phyloP scores from a whole-genome alignment of 805 yeast species.

The Candida sithepensis region DNA sequence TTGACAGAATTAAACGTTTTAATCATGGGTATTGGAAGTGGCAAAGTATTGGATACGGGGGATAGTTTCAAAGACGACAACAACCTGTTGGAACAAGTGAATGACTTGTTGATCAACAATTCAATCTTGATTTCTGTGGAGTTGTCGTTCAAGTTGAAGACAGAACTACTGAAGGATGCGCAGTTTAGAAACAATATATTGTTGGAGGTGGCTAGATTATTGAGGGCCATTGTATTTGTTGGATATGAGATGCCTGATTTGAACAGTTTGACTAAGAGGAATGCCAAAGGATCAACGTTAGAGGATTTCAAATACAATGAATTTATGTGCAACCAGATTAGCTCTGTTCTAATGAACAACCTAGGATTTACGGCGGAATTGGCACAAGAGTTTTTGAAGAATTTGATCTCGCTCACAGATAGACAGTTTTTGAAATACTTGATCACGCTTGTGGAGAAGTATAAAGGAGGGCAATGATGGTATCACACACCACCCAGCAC shows the following conservation, averaged over 20 bases:
- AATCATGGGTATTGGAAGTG: conserved; percentile 62
- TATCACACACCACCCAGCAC: too few relatives aligned
- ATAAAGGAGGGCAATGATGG: conserved; percentile 4
- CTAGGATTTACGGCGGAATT: conserved; percentile 60
- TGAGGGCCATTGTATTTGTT: conserved; percentile 53
- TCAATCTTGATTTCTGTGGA: conserved; percentile 69
- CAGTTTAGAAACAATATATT: conserved; percentile 69
- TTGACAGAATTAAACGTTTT: conserved; percentile 65
- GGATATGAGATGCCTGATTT: conserved; percentile 31
- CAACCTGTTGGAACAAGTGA: conserved; percentile 58
- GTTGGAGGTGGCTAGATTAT: conserved; percentile 63
- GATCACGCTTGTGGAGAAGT: conserved; percentile 36
- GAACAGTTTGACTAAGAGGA: conserved; percentile 19
- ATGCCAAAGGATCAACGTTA: conserved; percentile 4
- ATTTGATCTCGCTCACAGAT: conserved; percentile 50
- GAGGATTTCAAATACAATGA: conserved; percentile 24
- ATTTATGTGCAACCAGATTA: conserved; percentile 27
- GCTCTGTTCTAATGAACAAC: conserved; percentile 42
- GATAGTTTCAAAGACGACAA: conserved; percentile 49
- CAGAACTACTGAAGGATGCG: conserved; percentile 71
- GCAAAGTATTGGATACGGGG: conserved; percentile 56
- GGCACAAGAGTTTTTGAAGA: conserved; percentile 57
- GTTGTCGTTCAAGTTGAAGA: conserved; percentile 68
- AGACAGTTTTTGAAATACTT: conserved; percentile 73
- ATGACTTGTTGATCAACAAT: conserved; percentile 64